Conservation (phyloP, 306 rosid species). For the Mucuna pruriens region DNA sequence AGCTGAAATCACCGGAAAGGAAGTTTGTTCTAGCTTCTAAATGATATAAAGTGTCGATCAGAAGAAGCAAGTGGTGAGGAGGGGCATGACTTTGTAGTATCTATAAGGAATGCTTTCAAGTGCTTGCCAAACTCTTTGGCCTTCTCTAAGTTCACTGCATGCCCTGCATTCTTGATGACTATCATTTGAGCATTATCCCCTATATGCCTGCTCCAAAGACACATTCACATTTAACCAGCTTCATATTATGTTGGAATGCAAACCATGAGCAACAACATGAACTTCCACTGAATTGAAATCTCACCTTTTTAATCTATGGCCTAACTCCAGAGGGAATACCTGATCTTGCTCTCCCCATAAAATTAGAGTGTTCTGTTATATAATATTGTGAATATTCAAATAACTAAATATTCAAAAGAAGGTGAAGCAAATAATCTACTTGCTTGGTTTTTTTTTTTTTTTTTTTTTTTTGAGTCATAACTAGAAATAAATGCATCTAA, state of each 20-base stretch:
- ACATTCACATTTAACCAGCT: neutral
- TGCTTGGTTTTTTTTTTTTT: neutral
- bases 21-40: slow-evolving; percentile 28
- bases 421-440: slow-evolving; percentile 15
- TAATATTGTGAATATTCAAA: slow-evolving; percentile 10
- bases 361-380: slow-evolving; percentile 54
- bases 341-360: slow-evolving; percentile 78
- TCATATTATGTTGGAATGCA: slow-evolving; percentile 4
- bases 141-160: slow-evolving; percentile 66
- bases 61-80: slow-evolving; percentile 30
- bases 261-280: slow-evolving; percentile 14
- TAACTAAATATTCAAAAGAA: neutral
- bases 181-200: slow-evolving; percentile 55
- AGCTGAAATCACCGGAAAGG: slow-evolving; percentile 15
- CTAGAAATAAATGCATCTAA: slow-evolving; percentile 24
- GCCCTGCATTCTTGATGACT: slow-evolving; percentile 70
- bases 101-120: slow-evolving; percentile 57
- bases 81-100: slow-evolving; percentile 32
- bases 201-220: slow-evolving; percentile 50
- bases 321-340: slow-evolving; percentile 70
- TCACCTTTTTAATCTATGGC: slow-evolving; percentile 61
- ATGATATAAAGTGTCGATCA: neutral
- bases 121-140: slow-evolving; percentile 58
- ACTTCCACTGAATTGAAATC: slow-evolving; percentile 20
- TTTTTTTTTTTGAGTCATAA: neutral